Percentiles rank a stretch among this genome's conserved stretches.
Evolutionary conservation across 306 rosid genomes (phyloP).

Genomic region (Oxytropis ochrocephala): DNA sequence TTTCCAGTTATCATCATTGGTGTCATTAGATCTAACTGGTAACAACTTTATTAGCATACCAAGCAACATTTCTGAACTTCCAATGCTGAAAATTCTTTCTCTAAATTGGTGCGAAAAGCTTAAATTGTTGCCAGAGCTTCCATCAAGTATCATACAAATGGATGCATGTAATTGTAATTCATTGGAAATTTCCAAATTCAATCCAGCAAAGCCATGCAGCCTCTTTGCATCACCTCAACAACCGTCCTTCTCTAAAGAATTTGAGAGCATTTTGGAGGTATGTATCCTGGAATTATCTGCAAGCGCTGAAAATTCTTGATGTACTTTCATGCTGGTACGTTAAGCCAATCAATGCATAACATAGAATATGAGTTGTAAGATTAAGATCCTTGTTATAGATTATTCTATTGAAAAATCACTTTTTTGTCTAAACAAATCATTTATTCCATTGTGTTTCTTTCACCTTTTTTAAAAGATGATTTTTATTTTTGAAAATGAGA

Average conservation of each 20-base stretch:
- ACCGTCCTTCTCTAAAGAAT: too few relatives aligned
- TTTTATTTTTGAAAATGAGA: too few relatives aligned
- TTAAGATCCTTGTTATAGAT: too few relatives aligned
- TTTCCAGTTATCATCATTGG: not conserved
- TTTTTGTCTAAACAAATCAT: too few relatives aligned
- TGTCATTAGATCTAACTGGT: not conserved
- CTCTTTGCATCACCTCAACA: not conserved
- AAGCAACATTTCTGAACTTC: not conserved
- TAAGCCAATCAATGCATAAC: not conserved
- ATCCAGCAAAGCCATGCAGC: not conserved
- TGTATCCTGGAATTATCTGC: not conserved
- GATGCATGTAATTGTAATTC: slow-evolving; percentile 7
- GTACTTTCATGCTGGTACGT: not conserved
- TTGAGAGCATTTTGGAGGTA: not conserved
- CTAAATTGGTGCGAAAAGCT: not conserved
- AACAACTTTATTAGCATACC: slow-evolving; percentile 15
- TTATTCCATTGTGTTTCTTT: too few relatives aligned
- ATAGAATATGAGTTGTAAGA: not conserved
- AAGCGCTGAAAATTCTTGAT: too few relatives aligned
- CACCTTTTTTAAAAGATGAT: too few relatives aligned
- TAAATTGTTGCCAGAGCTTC: not conserved
- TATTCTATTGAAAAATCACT: too few relatives aligned
- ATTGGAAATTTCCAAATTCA: not conserved
- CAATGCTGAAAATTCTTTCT: not conserved
- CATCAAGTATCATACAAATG: not conserved